Percentiles rank a stretch among this genome's conserved stretches.
phyloP scores from a whole-genome alignment of 2,329 filamentous ascomycete genomes.

The Exophiala sideris region DNA sequence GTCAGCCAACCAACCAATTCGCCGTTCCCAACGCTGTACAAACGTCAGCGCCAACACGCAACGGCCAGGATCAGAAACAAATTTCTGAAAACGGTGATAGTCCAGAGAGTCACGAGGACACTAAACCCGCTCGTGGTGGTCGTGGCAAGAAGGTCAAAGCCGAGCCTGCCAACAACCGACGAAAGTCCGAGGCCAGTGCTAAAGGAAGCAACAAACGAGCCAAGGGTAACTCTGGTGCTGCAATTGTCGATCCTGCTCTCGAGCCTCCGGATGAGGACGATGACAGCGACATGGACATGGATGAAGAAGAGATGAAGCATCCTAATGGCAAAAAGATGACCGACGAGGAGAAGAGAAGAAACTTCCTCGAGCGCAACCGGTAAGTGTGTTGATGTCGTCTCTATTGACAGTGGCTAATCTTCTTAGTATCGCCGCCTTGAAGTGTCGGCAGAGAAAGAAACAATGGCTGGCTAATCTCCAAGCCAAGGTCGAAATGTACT shows the following conservation, averaged over 20 bases:
- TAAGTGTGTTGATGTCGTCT: constrained; percentile 45
- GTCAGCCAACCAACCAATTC: constrained; percentile 56
- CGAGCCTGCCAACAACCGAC: constrained; percentile 59
- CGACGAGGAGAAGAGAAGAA: constrained; percentile 96
- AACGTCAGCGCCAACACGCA: constrained; percentile 10
- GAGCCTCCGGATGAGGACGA: constrained; percentile 54
- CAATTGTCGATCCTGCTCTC: constrained; percentile 36
- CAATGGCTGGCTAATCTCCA: constrained; percentile 97
- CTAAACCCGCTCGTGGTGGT: constrained; percentile 63
- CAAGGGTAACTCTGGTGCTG: constrained; percentile 55
- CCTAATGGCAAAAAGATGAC: constrained; percentile 78
- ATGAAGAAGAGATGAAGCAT: constrained; percentile 46
- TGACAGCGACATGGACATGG: constrained; percentile 55
- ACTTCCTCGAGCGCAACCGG: constrained; percentile 95
- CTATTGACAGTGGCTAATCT: constrained; percentile 29
- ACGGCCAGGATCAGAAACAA: constrained; percentile 44
- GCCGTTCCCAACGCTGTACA: constrained; percentile 48
- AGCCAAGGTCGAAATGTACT: constrained; percentile 89
- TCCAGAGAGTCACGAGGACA: constrained; percentile 69
- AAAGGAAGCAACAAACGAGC: constrained; percentile 73
- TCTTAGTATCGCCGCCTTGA: constrained; percentile 82
- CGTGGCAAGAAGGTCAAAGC: constrained; percentile 61
- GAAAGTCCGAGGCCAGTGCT: constrained; percentile 67
- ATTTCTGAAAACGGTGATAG: constrained; percentile 52
- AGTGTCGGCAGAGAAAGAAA: constrained; percentile 97